Percentiles rank a stretch among this genome's conserved stretches.
Evolutionary conservation across 805 yeast species (phyloP).

Genomic region (Nakazawaea populi): DNA sequence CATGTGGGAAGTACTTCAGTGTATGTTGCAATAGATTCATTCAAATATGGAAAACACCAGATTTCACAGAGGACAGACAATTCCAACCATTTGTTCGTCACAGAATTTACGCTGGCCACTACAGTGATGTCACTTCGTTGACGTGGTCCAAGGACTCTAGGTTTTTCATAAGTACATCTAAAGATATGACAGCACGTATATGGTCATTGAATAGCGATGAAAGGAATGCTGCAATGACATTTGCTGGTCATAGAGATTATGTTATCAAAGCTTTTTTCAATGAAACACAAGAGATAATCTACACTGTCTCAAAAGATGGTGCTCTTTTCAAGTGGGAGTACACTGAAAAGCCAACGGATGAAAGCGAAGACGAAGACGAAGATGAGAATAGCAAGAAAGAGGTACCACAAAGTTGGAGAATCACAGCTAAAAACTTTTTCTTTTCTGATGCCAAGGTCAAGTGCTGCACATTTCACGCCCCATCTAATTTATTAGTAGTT

Average conservation of each 20-base stretch:
- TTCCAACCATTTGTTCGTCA: conserved; percentile 95
- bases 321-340: conserved; percentile 92
- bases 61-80: conserved; percentile 73
- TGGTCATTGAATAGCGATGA: conserved; percentile 70
- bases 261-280: conserved; percentile 86
- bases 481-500: conserved; percentile 66
- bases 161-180: conserved; percentile 78
- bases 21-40: conserved; percentile 75
- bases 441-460: conserved; percentile 64
- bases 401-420: conserved; percentile 67
- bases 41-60: conserved; percentile 94
- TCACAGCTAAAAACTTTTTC: conserved; percentile 70
- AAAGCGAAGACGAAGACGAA: conserved; percentile 37
- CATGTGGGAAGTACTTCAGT: conserved; percentile 85
- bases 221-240: conserved; percentile 73
- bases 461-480: conserved; percentile 80
- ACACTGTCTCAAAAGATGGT: conserved; percentile 91
- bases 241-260: conserved; percentile 90
- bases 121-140: conserved; percentile 67
- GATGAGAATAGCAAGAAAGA: conserved; percentile 29
- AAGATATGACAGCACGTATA: conserved; percentile 83
- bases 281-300: conserved; percentile 81
- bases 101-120: conserved; percentile 90
- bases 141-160: conserved; percentile 91
- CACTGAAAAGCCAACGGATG: conserved; percentile 47